Evolutionary conservation across 441 rosid genomes (phyloP).

Genomic region (Metrosideros polymorpha): DNA sequence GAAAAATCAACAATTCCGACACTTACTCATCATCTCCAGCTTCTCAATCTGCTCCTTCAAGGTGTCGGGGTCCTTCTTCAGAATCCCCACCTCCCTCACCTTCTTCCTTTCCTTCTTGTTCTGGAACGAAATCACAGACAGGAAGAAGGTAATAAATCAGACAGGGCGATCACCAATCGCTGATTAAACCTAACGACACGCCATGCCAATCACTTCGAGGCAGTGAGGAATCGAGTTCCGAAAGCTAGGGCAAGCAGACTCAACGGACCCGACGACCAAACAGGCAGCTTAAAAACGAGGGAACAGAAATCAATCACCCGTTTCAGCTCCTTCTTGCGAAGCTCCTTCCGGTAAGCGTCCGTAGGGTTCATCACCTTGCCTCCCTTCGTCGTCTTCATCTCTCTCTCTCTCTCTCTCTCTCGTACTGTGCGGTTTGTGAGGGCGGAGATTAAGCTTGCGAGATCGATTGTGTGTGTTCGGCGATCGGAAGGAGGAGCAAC

Average conservation of each 20-base stretch:
- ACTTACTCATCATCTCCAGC: conserved; percentile 88
- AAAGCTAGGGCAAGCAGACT: neutral
- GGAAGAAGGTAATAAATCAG: neutral
- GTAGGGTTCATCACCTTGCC: conserved; percentile 99
- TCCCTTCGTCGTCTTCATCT: conserved; percentile 97
- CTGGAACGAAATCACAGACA: conserved; percentile 25
- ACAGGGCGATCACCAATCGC: neutral
- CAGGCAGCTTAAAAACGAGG: neutral
- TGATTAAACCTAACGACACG: neutral
- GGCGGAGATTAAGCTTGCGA: neutral
- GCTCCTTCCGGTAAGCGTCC: conserved; percentile 94
- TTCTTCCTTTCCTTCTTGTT: conserved; percentile 96
- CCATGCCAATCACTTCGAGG: neutral
- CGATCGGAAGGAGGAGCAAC: neutral
- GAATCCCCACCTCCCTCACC: conserved; percentile 95
- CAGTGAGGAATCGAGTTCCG: neutral
- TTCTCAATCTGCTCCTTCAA: conserved; percentile 87
- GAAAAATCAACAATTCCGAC: neutral
- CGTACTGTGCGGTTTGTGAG: neutral
- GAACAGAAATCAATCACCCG: conserved; percentile 29
- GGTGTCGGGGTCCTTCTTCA: conserved; percentile 92
- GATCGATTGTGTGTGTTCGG: neutral
- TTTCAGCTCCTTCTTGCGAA: conserved; percentile 85
- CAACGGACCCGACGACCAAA: neutral
- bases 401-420: neutral